Evolutionary conservation across 352 stramenopile species (phyloP), one percentile per base, ranked within the genome.

Genomic region (Globisporangium yorkense): DNA sequence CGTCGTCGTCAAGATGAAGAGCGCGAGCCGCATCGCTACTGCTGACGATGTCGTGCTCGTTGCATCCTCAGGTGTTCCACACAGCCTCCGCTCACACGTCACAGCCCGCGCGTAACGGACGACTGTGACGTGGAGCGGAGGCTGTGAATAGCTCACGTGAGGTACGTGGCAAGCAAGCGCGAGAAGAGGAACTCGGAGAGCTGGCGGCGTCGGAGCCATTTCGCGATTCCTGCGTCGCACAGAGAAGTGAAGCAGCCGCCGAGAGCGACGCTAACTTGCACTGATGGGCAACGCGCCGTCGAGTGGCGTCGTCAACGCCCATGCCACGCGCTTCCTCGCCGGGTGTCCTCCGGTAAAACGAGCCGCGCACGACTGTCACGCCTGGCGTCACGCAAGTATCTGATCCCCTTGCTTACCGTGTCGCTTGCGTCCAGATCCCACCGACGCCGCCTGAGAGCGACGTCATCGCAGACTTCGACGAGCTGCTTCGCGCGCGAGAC

Each of bases 271-370:
- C 21, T 10, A 6, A 12, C 21, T 37, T 10, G 13, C 2, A 20
- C 57, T 3, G 40, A 91, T 91, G 81, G 77, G 78, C 2, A 87
- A 87, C 48, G 56, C 61, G 4, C 49, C 59, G 31, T 89, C 76
- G 8, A 37, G 33, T 10, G 9, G 33, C 33, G 77, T 50, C 24
- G 66, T 68, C 58, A 68, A 60, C 13, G 50, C 52, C 2, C 55
- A 46, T 20, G 61, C 65, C 31, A 68, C 77, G 16, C 72, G 70
- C 20, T 88, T 85, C 52, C 69, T 89, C 20, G 72, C 71, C n/a
- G 72, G 70, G 49, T 88, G 79, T 27, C 78, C 77, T 20, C 56
- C 82, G 66, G 80, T 90, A 61, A 65, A 13, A 24, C 16, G 7
- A 40, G 9, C 9, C 0, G 24, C 33, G 16, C 15, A 15, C 31